Conservation (phyloP, 2,329 filamentous ascomycete species). For the Ophiostoma australiae region DNA sequence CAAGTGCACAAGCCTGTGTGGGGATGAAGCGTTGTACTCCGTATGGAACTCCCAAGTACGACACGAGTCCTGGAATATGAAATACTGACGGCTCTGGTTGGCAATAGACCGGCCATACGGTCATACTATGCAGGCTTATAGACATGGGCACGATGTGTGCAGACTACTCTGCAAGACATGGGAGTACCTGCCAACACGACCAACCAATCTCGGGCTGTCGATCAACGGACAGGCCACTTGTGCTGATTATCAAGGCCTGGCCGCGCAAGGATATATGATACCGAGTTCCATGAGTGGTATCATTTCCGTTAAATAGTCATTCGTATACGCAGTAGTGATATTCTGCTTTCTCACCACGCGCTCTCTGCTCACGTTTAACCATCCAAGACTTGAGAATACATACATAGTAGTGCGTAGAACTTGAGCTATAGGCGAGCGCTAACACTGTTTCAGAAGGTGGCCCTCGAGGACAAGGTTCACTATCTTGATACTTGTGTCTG, state of each 20-base stretch:
- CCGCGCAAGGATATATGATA: neutral
- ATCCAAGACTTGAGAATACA: neutral
- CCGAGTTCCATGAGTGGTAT: neutral
- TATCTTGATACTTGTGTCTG: neutral
- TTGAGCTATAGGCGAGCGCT: neutral
- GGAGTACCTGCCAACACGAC: neutral
- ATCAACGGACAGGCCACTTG: neutral
- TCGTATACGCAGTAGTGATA: neutral
- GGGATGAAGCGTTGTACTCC: neutral
- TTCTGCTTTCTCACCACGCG: neutral
- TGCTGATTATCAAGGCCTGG: neutral
- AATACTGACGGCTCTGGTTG: neutral
- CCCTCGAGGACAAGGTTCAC: neutral
- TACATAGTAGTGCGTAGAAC: neutral
- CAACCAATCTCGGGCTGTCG: neutral
- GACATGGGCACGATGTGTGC: neutral
- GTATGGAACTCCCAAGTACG: neutral
- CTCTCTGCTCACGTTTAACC: neutral
- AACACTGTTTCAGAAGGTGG: constrained; percentile 6
- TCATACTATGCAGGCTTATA: neutral
- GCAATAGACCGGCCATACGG: neutral
- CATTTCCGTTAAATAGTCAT: neutral
- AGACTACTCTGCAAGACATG: no score
- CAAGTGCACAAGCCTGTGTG: neutral
- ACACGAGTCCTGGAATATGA: neutral